Evolutionary conservation across 1,284 basidiomycete species (phyloP).

Genomic region (Microbotryomycetes sp.): DNA sequence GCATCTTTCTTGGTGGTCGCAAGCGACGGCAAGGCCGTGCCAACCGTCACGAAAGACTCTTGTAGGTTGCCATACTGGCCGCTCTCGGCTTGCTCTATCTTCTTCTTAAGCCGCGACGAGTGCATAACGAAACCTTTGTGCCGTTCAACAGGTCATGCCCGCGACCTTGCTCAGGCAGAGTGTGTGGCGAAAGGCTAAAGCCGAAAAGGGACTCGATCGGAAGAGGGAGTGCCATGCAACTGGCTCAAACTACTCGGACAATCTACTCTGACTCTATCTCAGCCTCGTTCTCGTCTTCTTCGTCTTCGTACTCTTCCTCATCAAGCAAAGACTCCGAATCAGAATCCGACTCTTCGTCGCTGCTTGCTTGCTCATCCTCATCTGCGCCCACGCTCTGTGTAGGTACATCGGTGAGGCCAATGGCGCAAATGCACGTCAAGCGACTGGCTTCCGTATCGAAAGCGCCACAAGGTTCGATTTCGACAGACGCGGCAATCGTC

Average conservation of each 20-base stretch:
- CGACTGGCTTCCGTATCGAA: conserved; percentile 80
- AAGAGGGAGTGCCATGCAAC: too few relatives aligned
- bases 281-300: conserved; percentile 36
- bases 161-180: too few relatives aligned
- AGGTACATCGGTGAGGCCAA: conserved; percentile 7
- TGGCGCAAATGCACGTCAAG: conserved; percentile 58
- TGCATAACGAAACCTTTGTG: conserved; percentile 42
- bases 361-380: conserved; percentile 44
- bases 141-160: too few relatives aligned
- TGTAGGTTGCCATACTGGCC: conserved; percentile 59
- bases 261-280: conserved; percentile 35
- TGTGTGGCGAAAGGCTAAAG: too few relatives aligned
- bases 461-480: conserved; percentile 53
- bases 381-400: conserved; percentile 36
- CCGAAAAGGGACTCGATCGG: too few relatives aligned
- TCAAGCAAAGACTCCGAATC: conserved; percentile 15
- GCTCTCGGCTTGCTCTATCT: conserved; percentile 67
- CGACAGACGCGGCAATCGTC: conserved; percentile 36
- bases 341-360: background rate
- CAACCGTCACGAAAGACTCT: conserved; percentile 58
- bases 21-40: conserved; percentile 65
- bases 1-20: conserved; percentile 74
- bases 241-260: too few relatives aligned
- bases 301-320: background rate
- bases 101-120: conserved; percentile 48